Evolutionary conservation across 164 flowering plant genomes (phyloP).

Genomic region (Nymphaea colorata): DNA sequence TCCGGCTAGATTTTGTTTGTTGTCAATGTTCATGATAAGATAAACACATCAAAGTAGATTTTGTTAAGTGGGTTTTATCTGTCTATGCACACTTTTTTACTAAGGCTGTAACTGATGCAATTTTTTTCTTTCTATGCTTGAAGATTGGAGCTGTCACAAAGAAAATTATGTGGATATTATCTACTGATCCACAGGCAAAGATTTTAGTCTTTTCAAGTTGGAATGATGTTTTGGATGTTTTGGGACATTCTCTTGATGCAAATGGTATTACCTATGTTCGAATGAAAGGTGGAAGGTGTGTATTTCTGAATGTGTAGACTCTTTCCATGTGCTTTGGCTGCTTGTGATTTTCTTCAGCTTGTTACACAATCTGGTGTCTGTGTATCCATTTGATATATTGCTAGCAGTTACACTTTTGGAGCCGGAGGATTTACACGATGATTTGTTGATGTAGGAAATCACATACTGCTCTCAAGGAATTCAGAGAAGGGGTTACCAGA

Average conservation of each 20-base stretch:
- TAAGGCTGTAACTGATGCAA: no score
- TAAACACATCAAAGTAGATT: no score
- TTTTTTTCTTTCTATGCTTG: not conserved
- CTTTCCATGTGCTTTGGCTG: not conserved
- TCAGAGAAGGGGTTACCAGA: conserved; percentile 37
- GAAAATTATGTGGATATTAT: conserved; percentile 72
- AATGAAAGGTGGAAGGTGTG: conserved; percentile 98
- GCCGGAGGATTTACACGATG: not conserved
- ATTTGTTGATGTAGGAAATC: conserved; percentile 48
- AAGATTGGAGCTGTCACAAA: conserved; percentile 84
- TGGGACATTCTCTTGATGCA: conserved; percentile 69
- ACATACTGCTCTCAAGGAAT: conserved; percentile 56
- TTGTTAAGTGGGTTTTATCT: no score
- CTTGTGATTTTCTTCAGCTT: not conserved
- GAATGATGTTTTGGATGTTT: conserved; percentile 92
- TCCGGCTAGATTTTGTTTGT: no score
- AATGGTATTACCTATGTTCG: conserved; percentile 47
- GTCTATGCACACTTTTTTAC: no score
- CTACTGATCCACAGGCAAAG: conserved; percentile 60
- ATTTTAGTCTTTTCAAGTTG: conserved; percentile 90
- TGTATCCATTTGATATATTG: no score
- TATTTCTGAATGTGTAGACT: not conserved
- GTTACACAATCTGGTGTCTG: no score
- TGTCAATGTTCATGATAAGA: no score
- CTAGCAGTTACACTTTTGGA: no score